phyloP scores from a whole-genome alignment of 108 stramenopile genomes.

The Aurantiochytrium sp. region DNA sequence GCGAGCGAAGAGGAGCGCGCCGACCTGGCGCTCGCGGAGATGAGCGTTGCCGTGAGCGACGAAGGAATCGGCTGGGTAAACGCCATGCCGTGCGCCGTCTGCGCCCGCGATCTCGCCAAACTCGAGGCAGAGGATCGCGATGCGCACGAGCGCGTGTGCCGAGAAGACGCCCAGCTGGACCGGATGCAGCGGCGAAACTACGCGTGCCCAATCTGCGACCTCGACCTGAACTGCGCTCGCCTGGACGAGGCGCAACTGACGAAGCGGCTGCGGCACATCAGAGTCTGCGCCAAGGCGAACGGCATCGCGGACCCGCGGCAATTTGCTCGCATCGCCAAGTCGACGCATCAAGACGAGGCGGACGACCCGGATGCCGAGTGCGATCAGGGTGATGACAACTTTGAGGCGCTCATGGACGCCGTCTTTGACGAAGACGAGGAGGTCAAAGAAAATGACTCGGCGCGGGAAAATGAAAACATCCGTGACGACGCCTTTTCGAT shows the following conservation, averaged over 20 bases:
- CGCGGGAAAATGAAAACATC: not conserved
- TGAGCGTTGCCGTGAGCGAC: too few species aligned
- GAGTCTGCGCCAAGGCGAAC: not conserved
- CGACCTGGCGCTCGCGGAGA: too few species aligned
- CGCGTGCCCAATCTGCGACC: not conserved
- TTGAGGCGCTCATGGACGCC: not conserved
- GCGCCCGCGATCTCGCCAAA: too few species aligned
- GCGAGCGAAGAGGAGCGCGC: too few species aligned
- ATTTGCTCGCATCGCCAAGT: not conserved
- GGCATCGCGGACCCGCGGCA: not conserved
- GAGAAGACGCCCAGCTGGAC: not conserved
- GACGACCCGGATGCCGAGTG: not conserved
- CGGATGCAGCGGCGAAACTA: constrained; percentile 24
- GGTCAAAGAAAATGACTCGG: not conserved
- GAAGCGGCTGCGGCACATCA: not conserved
- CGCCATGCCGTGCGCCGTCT: too few species aligned
- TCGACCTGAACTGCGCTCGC: not conserved
- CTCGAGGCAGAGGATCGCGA: not conserved
- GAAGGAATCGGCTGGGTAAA: too few species aligned
- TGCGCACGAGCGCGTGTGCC: not conserved
- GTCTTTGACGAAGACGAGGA: constrained; percentile 6
- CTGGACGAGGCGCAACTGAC: not conserved
- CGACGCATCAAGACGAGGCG: not conserved
- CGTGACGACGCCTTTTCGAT: not conserved
- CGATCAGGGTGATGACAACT: not conserved